Evolutionary conservation across 2,329 filamentous ascomycete genomes (phyloP), one percentile per base, ranked within the genome.

Genomic region (Fusarium pseudocircinatum): DNA sequence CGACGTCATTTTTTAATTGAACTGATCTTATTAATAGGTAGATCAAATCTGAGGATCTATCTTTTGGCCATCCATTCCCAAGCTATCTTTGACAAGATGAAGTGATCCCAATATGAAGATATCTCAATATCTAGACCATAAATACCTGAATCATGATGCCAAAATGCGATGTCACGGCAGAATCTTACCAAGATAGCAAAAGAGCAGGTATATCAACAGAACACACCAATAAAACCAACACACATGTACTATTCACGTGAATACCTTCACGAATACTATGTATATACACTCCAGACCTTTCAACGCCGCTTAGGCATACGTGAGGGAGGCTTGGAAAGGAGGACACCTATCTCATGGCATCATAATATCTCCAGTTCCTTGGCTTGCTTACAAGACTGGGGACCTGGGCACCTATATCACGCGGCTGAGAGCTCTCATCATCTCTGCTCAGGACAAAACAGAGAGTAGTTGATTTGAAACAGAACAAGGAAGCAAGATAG

Each of bases 1-100:
- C 70, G 62, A 72, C 59, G 67, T 73, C 71, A 72, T 73, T 60
- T 34, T 50, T 14, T 34, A 32, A 67, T 71, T 56, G 37, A 60
- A 34, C 34, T 40, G 37, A 32, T 34, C 40, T 57, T 28, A 52
- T 50, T 34, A 50, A 50, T 50, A 24, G 13, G n/a, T n/a, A n/a
- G n/a, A 36, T 26, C 30, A 36, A 26, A 18, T 20, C 15, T 24
- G 30, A 24, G 22, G 22, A 32, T 24, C 22, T 15, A 32, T 32
- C n/a, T n/a, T 16, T 42, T 42, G 20, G 37, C 20, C 37, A 14
- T 46, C 28, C 28, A 32, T 32, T 32, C 16, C 15, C 28, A 32
- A 34, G 47, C 30, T 50, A 50, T n/a, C 30, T 37, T 37, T 58
- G 13, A 32, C 36, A 14, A n/a, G 22, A 42, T 42, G 30, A 20